A percentile compares a stretch with the other conserved stretches of the same genome.
Evolutionary conservation across 1,139 yeast genomes (phyloP).

Genomic region (Scheffersomyces lignicola): DNA sequence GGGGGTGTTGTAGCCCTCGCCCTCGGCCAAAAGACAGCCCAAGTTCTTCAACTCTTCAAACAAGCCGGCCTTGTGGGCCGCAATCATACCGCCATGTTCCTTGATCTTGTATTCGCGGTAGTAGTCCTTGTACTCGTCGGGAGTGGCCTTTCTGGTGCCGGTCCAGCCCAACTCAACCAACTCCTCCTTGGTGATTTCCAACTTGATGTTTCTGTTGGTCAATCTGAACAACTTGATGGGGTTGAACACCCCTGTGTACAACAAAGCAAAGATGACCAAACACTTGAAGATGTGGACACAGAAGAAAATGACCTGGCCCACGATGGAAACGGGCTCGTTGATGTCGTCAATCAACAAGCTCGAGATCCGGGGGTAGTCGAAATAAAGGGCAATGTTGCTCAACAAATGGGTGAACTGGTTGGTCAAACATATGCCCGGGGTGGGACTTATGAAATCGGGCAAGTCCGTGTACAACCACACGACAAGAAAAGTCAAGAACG

Average conservation of each 20-base stretch:
- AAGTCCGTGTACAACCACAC: slow-evolving; percentile 90
- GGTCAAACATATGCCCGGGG: slow-evolving; percentile 89
- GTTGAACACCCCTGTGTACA: slow-evolving; percentile 74
- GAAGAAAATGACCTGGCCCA: slow-evolving; percentile 70
- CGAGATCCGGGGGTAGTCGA: slow-evolving; percentile 41
- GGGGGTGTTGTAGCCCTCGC: slow-evolving; percentile 83
- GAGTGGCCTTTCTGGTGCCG: slow-evolving; percentile 73
- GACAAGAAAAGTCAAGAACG: slow-evolving; percentile 46
- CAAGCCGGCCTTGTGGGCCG: slow-evolving; percentile 74
- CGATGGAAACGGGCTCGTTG: slow-evolving; percentile 32
- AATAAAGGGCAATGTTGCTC: slow-evolving; percentile 30
- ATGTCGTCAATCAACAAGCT: slow-evolving; percentile 50
- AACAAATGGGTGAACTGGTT: slow-evolving; percentile 50
- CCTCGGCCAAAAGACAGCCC: slow-evolving; percentile 63
- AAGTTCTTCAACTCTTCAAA: slow-evolving; percentile 59
- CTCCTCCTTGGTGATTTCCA: slow-evolving; percentile 51
- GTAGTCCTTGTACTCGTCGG: slow-evolving; percentile 69
- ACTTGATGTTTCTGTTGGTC: slow-evolving; percentile 26
- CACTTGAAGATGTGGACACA: slow-evolving; percentile 67
- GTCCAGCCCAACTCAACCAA: slow-evolving; percentile 86
- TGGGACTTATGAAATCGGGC: slow-evolving; percentile 85
- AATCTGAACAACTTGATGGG: slow-evolving; percentile 49
- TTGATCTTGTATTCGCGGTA: slow-evolving; percentile 67
- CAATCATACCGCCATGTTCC: slow-evolving; percentile 73
- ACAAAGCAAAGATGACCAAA: slow-evolving; percentile 51